A percentile compares a stretch with the other conserved stretches of the same genome.
These are phyloP conservation scores for Scutellaria barbata DNA, from an alignment of 257 asterid genomes.

Conservation along the genomic window DNA sequence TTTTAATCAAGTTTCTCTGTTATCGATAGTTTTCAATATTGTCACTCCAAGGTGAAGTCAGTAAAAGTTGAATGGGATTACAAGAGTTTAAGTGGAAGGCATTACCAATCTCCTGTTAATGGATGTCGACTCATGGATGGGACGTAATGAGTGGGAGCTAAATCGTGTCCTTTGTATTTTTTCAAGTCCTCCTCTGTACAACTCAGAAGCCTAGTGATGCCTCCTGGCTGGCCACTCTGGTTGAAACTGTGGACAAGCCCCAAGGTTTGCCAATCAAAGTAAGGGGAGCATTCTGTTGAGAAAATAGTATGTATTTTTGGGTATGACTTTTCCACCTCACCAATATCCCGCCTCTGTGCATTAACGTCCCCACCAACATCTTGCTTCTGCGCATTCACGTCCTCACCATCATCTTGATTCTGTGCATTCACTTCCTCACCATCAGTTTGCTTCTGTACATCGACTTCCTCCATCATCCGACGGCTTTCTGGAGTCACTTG, in stretches of 20 bases:
- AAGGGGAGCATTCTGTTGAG: constrained; percentile 88
- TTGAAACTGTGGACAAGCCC: constrained; percentile 95
- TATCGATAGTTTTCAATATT: background rate
- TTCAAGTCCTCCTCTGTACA: constrained; percentile 90
- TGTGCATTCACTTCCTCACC: constrained; percentile 42
- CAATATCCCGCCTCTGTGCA: constrained; percentile 48
- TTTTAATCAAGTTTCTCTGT: background rate
- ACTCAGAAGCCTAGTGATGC: constrained; percentile 85
- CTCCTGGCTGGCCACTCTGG: constrained; percentile 91
- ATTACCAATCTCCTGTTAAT: constrained; percentile 90
- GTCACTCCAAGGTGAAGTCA: background rate
- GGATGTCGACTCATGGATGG: constrained; percentile 99
- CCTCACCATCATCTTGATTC: constrained; percentile 74
- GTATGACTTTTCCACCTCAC: constrained; percentile 58
- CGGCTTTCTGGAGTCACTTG: constrained; percentile 60
- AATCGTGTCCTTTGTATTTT: constrained; percentile 83
- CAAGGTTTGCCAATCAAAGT: constrained; percentile 97
- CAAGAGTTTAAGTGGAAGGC: constrained; percentile 28
- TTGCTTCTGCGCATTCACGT: constrained; percentile 46
- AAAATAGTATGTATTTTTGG: constrained; percentile 93
- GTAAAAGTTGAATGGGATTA: constrained; percentile 6
- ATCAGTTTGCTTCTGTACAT: constrained; percentile 48
- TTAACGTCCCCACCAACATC: constrained; percentile 47
- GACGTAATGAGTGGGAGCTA: constrained; percentile 94
- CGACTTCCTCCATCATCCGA: constrained; percentile 69